Percentiles rank a stretch among this genome's conserved stretches.
Evolutionary conservation across 345 rosid genomes (phyloP).

Genomic region (Gossypium australe): DNA sequence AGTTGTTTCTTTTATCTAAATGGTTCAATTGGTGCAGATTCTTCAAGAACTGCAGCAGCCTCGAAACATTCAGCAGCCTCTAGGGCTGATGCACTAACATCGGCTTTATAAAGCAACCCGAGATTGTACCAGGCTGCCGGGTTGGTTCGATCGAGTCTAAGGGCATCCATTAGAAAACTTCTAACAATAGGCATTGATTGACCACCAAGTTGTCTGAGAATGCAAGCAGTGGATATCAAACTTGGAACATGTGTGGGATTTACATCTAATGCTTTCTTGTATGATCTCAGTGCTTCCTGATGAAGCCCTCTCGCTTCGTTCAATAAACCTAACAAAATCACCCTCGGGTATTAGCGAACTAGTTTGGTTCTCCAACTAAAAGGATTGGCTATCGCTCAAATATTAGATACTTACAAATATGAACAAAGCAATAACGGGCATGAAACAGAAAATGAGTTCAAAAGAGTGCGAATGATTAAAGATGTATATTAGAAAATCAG

Average conservation of each 20-base stretch:
- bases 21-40: constrained; percentile 52
- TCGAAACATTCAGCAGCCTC: constrained; percentile 60
- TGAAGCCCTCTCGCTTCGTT: constrained; percentile 39
- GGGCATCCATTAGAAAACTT: constrained; percentile 51
- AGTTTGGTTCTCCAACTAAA: background rate
- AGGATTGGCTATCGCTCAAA: background rate
- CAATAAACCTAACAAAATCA: constrained; percentile 35
- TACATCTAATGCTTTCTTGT: constrained; percentile 41
- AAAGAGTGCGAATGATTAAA: background rate
- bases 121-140: constrained; percentile 60
- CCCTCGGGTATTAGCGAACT: background rate
- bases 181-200: constrained; percentile 31
- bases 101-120: constrained; percentile 44
- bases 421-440: background rate
- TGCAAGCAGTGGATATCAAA: constrained; percentile 42
- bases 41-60: constrained; percentile 55
- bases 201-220: constrained; percentile 37
- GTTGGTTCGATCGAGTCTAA: constrained; percentile 46
- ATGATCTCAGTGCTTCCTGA: constrained; percentile 47
- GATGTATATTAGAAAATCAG: background rate
- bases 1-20: constrained; percentile 36
- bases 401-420: background rate
- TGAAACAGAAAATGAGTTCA: background rate
- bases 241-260: constrained; percentile 57
- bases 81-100: constrained; percentile 23